Evolutionary conservation across 1,284 basidiomycete species (phyloP), one percentile per base, ranked within the genome.

Genomic region (Pterulicium gracile): DNA sequence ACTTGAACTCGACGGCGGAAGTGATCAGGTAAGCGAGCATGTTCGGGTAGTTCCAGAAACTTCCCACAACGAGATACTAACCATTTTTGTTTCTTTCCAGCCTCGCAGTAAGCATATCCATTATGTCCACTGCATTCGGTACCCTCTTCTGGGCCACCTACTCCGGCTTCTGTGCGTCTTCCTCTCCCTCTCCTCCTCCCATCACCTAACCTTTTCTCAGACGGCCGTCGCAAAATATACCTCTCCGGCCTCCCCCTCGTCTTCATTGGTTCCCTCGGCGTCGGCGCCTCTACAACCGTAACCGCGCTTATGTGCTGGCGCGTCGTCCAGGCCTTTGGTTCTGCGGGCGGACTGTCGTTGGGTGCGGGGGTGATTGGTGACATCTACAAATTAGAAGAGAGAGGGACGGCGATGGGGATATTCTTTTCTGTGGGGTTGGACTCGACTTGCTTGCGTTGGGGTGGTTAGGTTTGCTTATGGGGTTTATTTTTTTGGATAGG

Each of bases 331-430:
- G 27, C 27, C 27, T 10, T 34, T 10, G 27, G 71, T 2, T 70
- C 73, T 0, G 54, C 67, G 3, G 52, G 61, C 0, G 27, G 27
- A 15, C 10, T 34, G 15, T 34, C 27, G 27, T 10, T 34, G 10
- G 27, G 27, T 1, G 70, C 72, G 0, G 79, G 76, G 0, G 75
- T 75, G 0, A 75, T 85, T 42, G 79, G 78, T 2, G 80, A 84
- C 56, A 73, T 84, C 17, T 83, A 75, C 55, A 66, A 61, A 36
- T 65, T 81, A 1, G 75, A 80, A 43, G 73, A 81, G 53, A 61
- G 81, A 35, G 79, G 80, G 0, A 65, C 62, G 5, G 79, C 77
- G 0, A 79, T 84, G 72, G 77, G 80, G 0, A 61, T 76, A 27
- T 34, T 34, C 27, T 15, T 34, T 34, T 10, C 27, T 2, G n/a